Evolutionary conservation across 352 stramenopile species (phyloP).

Genomic region (Thalassiosira livingstoniorum): DNA sequence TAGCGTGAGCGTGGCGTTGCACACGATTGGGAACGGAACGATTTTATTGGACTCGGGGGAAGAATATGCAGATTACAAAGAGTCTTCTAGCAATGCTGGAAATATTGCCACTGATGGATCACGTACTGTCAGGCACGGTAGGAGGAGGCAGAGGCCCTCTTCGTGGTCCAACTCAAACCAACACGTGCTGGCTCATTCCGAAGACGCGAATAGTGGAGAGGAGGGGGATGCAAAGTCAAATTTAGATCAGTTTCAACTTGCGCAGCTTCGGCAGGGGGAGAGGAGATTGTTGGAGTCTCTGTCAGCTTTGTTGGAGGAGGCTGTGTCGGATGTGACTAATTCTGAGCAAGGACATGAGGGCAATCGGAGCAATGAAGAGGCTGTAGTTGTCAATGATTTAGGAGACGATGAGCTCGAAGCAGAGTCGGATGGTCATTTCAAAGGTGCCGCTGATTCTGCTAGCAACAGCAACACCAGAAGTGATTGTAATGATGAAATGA

Average conservation of each 20-base stretch:
- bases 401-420: neutral
- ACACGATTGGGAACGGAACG: conserved; percentile 79
- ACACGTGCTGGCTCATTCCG: neutral
- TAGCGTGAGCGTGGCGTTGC: conserved; percentile 70
- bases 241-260: conserved; percentile 16
- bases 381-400: neutral
- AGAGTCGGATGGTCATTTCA: too few species aligned
- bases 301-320: conserved; percentile 48
- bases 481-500: too few species aligned
- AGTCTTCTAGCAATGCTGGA: neutral
- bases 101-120: neutral
- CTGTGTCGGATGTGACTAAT: neutral
- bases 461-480: too few species aligned
- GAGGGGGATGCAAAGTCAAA: neutral
- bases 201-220: neutral
- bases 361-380: neutral
- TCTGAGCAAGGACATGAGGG: neutral
- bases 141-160: conserved; percentile 38
- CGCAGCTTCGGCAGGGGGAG: conserved; percentile 28
- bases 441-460: too few species aligned
- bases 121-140: neutral
- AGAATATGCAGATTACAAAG: conserved; percentile 45
- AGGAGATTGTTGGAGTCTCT: conserved; percentile 40
- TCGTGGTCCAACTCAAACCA: conserved; percentile 28
- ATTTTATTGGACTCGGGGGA: conserved; percentile 73